These are phyloP conservation scores for Beauveria pseudobassiana DNA, from an alignment of 2,329 filamentous ascomycete genomes.

Conservation along the genomic window DNA sequence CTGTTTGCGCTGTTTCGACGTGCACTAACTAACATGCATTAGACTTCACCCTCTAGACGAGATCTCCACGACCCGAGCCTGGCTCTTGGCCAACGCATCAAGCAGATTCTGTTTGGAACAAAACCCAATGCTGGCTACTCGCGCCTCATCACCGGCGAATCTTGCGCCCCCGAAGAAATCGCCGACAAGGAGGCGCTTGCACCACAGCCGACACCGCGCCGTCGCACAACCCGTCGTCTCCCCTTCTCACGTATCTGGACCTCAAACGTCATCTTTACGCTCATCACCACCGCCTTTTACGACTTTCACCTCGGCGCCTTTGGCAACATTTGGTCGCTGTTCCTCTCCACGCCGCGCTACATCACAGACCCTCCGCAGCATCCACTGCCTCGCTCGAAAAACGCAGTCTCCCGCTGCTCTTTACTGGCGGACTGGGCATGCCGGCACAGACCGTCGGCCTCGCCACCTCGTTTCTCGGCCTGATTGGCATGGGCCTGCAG, in stretches of 20 bases:
- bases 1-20: not conserved
- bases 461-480: conserved; percentile 61
- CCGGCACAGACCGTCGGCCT: conserved; percentile 59
- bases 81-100: conserved; percentile 26
- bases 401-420: conserved; percentile 39
- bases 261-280: conserved; percentile 40
- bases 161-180: conserved; percentile 1
- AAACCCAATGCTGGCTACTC: conserved; percentile 24
- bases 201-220: conserved; percentile 10
- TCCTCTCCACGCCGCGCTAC: conserved; percentile 58
- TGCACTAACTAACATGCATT: conserved; percentile 8
- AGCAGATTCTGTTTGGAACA: conserved; percentile 21
- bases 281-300: conserved; percentile 60
- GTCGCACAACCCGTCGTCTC: conserved; percentile 17
- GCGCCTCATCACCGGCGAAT: conserved; percentile 19
- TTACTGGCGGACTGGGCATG: conserved; percentile 61
- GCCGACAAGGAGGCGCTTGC: conserved; percentile 4
- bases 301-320: conserved; percentile 65
- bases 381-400: conserved; percentile 21
- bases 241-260: conserved; percentile 39
- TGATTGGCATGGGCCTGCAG: conserved; percentile 62
- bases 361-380: conserved; percentile 21
- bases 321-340: conserved; percentile 61
- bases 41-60: conserved; percentile 41
- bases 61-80: conserved; percentile 39